Conservation (phyloP, 305 asterid species). For the Fraxinus floribunda region DNA sequence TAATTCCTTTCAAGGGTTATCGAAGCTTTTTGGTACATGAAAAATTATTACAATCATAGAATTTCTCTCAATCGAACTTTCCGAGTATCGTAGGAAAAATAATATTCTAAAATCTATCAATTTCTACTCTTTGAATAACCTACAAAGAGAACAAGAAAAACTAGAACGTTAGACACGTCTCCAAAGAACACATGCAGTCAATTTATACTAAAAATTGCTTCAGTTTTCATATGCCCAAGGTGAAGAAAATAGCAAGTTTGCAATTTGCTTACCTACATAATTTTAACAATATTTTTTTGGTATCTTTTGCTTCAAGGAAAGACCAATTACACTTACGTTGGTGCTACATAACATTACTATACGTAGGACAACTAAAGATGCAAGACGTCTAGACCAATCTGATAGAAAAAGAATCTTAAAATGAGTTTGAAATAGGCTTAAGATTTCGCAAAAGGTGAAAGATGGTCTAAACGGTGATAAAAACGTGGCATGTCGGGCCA, state of each 20-base stretch:
- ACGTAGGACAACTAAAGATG: no score
- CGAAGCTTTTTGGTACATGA: neutral
- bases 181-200: neutral
- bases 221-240: neutral
- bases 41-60: neutral
- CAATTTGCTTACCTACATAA: neutral
- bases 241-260: neutral
- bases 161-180: neutral
- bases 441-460: neutral
- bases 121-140: neutral
- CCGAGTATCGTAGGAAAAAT: neutral
- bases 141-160: neutral
- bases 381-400: neutral
- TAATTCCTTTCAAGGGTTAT: neutral
- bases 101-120: neutral
- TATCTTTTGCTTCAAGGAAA: neutral
- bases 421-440: neutral
- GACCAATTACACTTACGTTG: neutral
- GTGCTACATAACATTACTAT: no score
- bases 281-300: neutral
- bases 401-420: neutral
- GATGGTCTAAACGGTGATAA: neutral
- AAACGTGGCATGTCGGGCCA: neutral
- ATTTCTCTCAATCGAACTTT: neutral
- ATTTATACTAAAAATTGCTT: neutral